Evolutionary conservation across 371 early-diverging fungal species (phyloP).

Genomic region (Mucor lusitanicus): DNA sequence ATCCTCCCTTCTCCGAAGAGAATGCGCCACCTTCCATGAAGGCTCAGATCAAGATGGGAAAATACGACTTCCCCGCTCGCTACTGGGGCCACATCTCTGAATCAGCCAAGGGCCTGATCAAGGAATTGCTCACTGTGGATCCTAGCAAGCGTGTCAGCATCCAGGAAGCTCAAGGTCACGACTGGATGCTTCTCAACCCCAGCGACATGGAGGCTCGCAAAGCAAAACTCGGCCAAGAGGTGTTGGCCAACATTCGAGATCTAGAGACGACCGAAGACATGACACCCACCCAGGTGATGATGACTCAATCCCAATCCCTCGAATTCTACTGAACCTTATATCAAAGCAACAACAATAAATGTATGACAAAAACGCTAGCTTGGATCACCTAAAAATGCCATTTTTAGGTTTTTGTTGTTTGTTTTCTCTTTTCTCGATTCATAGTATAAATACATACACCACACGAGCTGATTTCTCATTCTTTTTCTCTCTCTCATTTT

Average conservation of each 20-base stretch:
- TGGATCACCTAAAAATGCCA: neutral
- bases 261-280: neutral
- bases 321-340: neutral
- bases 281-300: neutral
- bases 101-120: slow-evolving; percentile 66
- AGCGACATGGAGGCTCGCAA: slow-evolving; percentile 1
- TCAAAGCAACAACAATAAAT: neutral
- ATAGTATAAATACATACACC: neutral
- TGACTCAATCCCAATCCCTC: neutral
- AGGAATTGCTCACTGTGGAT: slow-evolving; percentile 55
- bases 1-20: slow-evolving; percentile 87
- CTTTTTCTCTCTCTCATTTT: neutral
- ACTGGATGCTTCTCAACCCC: slow-evolving; percentile 16
- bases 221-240: neutral
- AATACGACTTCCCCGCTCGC: slow-evolving; percentile 77
- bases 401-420: slow-evolving; percentile 1
- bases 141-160: slow-evolving; percentile 47
- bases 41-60: slow-evolving; percentile 77
- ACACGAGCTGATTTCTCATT: neutral
- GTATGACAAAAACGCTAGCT: neutral
- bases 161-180: slow-evolving; percentile 37
- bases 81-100: slow-evolving; percentile 85
- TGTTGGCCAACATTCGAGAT: neutral
- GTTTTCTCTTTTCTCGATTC: neutral
- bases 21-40: slow-evolving; percentile 26